phyloP scores from a whole-genome alignment of 192 early-diverging fungal genomes.

The Paraglomus occultum region DNA sequence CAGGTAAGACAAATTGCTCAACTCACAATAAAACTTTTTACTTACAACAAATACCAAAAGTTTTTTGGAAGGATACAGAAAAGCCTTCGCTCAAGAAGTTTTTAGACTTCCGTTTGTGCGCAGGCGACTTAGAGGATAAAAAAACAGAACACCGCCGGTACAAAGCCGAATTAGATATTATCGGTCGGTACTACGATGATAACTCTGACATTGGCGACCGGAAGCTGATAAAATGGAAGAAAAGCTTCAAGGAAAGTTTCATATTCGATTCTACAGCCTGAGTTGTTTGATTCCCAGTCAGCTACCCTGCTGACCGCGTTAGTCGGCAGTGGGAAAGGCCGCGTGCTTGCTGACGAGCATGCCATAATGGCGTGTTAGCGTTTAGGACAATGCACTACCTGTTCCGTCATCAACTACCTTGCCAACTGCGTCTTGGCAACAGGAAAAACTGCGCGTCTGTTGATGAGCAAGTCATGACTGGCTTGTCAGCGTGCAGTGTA shows the following conservation, averaged over 20 bases:
- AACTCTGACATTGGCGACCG: slow-evolving; percentile 4
- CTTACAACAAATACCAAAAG: slow-evolving; percentile 18
- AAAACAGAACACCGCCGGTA: slow-evolving; percentile 18
- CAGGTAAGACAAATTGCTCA: slow-evolving; percentile 5
- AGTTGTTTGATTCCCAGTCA: slow-evolving; percentile 2
- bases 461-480: background rate
- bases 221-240: slow-evolving; percentile 16
- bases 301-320: too few species aligned
- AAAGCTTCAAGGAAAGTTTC: slow-evolving; percentile 25
- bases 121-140: slow-evolving; percentile 13
- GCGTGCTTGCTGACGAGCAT: slow-evolving; percentile 1
- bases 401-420: slow-evolving; percentile 11
- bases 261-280: slow-evolving; percentile 1
- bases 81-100: slow-evolving; percentile 26
- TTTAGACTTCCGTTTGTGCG: slow-evolving; percentile 15
- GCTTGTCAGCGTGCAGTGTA: too few species aligned
- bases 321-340: slow-evolving; percentile 13
- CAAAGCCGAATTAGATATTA: slow-evolving; percentile 9
- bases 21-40: background rate
- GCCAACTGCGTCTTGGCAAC: slow-evolving; percentile 1
- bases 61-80: slow-evolving; percentile 20
- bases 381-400: too few species aligned
- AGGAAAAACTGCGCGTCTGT: slow-evolving; percentile 16
- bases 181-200: slow-evolving; percentile 13
- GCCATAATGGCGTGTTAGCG: too few species aligned